phyloP scores from a whole-genome alignment of 768 basidiomycete genomes.

The Lactifluus piperatus region DNA sequence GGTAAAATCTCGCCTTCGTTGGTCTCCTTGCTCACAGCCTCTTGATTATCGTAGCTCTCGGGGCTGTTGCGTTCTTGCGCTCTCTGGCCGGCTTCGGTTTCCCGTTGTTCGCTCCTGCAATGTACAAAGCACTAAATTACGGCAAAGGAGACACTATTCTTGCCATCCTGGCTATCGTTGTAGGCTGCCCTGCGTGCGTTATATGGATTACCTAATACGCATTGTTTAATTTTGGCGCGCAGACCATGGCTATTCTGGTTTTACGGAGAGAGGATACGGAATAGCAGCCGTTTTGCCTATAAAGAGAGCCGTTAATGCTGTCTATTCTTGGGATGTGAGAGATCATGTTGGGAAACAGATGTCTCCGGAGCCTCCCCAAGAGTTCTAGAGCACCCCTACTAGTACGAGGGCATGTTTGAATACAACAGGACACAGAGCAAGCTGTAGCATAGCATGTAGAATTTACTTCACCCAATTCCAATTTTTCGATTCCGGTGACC shows the following conservation, averaged over 20 bases:
- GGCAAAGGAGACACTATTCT: conserved; percentile 64
- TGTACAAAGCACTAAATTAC: conserved; percentile 58
- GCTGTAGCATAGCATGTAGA: too few relatives aligned
- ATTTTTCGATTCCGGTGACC: background rate
- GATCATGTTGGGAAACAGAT: background rate
- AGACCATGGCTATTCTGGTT: conserved; percentile 39
- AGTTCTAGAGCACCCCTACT: background rate
- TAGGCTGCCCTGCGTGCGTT: conserved; percentile 44
- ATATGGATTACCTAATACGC: background rate
- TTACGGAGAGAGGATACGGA: conserved; percentile 37
- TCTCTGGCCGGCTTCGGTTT: conserved; percentile 66
- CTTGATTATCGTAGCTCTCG: conserved; percentile 39
- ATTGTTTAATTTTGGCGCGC: conserved; percentile 27
- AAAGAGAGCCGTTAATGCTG: background rate
- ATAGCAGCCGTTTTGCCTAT: background rate
- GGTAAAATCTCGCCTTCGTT: conserved; percentile 10
- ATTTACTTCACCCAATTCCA: too few relatives aligned
- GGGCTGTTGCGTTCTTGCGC: conserved; percentile 54
- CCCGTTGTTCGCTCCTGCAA: conserved; percentile 66
- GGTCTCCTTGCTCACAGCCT: conserved; percentile 3
- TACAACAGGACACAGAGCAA: too few relatives aligned
- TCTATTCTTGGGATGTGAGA: background rate
- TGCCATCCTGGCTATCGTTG: conserved; percentile 44
- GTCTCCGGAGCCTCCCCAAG: background rate
- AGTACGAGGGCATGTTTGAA: too few relatives aligned